Conservation (phyloP, 495 filamentous ascomycete genomes). For the Bathelium albidoporum region DNA sequence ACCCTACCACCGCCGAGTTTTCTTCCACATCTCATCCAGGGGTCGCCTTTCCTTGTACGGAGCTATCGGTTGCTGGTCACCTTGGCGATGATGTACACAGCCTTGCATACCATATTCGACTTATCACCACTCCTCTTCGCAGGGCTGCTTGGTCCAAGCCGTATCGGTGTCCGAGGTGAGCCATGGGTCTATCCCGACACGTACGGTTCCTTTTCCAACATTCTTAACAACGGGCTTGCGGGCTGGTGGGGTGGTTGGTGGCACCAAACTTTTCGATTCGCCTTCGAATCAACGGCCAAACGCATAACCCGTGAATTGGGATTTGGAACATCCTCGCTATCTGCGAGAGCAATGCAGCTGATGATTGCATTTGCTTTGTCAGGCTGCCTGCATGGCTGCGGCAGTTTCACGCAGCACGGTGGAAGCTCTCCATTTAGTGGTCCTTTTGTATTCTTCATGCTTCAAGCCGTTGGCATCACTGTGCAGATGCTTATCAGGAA, state of each 20-base stretch:
- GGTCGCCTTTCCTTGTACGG: constrained; percentile 30
- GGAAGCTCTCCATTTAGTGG: constrained; percentile 25
- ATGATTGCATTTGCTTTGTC: constrained; percentile 29
- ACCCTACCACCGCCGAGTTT: constrained; percentile 36
- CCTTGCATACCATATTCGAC: constrained; percentile 45
- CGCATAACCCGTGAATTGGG: constrained; percentile 35
- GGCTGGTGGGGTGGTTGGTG: constrained; percentile 80
- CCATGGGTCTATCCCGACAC: constrained; percentile 46
- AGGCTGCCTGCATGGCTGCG: constrained; percentile 31
- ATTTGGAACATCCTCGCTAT: constrained; percentile 14
- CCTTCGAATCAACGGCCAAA: constrained; percentile 48
- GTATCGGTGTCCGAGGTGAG: constrained; percentile 28
- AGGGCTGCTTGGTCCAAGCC: constrained; percentile 39
- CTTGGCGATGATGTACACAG: constrained; percentile 40
- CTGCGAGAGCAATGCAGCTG: constrained; percentile 21
- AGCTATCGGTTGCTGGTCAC: constrained; percentile 43
- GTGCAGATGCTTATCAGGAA: constrained; percentile 15
- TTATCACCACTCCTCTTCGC: constrained; percentile 48
- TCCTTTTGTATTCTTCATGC: constrained; percentile 32
- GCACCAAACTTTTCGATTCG: constrained; percentile 77
- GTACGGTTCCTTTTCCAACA: constrained; percentile 46
- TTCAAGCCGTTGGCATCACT: constrained; percentile 28
- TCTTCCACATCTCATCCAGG: constrained; percentile 31
- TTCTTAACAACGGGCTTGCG: constrained; percentile 56
- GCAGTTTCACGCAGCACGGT: constrained; percentile 28